Conservation (phyloP, 768 basidiomycete genomes). For the Boletus sp. region DNA sequence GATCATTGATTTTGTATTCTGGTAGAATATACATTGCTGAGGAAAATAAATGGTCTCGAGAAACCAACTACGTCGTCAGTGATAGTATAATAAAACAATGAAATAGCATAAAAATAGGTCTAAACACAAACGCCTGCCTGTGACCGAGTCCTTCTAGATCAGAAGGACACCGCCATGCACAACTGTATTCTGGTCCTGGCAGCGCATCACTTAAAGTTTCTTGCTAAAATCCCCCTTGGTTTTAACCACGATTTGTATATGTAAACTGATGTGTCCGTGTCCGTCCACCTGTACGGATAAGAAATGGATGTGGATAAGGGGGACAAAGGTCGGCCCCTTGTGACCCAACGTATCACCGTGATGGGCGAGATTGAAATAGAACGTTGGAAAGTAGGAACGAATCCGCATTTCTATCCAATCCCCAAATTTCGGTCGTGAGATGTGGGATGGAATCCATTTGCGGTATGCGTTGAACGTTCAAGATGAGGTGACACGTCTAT, state of each 20-base stretch:
- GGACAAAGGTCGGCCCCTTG: too few species aligned
- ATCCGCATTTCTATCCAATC: conserved; percentile 10
- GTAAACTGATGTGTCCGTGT: neutral
- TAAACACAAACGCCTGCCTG: neutral
- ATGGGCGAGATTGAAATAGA: neutral
- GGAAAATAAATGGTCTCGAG: too few species aligned
- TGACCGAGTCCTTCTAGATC: neutral
- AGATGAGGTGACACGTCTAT: conserved; percentile 16
- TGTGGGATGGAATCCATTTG: neutral
- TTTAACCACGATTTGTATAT: neutral
- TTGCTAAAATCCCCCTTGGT: neutral
- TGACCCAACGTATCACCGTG: neutral
- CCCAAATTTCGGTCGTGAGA: conserved; percentile 19
- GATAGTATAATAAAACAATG: neutral
- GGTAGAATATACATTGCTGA: too few species aligned
- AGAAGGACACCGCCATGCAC: neutral
- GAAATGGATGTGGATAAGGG: neutral
- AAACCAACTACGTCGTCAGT: too few species aligned
- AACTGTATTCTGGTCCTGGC: neutral
- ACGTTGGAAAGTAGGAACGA: conserved; percentile 11
- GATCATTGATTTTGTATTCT: too few species aligned
- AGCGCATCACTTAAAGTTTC: neutral
- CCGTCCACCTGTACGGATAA: neutral
- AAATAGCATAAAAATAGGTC: neutral
- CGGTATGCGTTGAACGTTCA: conserved; percentile 14